Percentiles rank a stretch among this genome's conserved stretches.
phyloP scores from a whole-genome alignment of 176 grass and related monocot species.

The Metroxylon sagu region DNA sequence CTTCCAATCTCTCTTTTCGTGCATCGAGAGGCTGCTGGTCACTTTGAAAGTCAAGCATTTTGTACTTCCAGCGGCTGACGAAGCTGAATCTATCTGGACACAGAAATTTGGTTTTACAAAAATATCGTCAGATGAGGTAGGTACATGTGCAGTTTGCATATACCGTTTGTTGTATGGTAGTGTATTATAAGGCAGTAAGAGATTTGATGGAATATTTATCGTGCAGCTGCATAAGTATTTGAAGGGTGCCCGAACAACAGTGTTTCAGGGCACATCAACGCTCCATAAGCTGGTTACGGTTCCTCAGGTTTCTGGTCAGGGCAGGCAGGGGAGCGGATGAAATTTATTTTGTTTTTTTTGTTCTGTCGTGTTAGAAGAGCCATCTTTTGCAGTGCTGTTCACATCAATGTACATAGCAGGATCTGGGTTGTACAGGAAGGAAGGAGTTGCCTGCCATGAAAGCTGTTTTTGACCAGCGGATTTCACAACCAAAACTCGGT shows the following conservation, averaged over 20 bases:
- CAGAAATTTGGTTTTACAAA: slow-evolving; percentile 67
- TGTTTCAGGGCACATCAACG: slow-evolving; percentile 74
- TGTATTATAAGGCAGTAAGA: background rate
- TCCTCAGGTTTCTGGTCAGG: background rate
- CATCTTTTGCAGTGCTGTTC: slow-evolving; percentile 12
- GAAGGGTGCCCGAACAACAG: slow-evolving; percentile 60
- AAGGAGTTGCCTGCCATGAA: background rate
- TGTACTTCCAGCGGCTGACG: slow-evolving; percentile 73
- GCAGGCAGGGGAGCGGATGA: background rate
- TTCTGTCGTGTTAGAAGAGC: background rate
- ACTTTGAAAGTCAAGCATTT: slow-evolving; percentile 78
- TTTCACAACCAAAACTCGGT: too few species aligned
- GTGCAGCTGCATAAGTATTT: slow-evolving; percentile 59
- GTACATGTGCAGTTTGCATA: background rate
- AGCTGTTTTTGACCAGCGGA: background rate
- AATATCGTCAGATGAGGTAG: slow-evolving; percentile 71
- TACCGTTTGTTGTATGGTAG: background rate
- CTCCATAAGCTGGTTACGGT: slow-evolving; percentile 58
- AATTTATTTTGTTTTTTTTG: background rate
- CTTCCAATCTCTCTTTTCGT: slow-evolving; percentile 61
- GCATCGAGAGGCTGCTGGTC: slow-evolving; percentile 57
- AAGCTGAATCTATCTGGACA: slow-evolving; percentile 82
- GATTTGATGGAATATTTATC: slow-evolving; percentile 7
- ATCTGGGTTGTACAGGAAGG: background rate
- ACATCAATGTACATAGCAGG: background rate